A percentile compares a stretch with the other conserved stretches of the same genome.
Evolutionary conservation across 148 eudicot species (phyloP).

Genomic region (Rhododendron molle): DNA sequence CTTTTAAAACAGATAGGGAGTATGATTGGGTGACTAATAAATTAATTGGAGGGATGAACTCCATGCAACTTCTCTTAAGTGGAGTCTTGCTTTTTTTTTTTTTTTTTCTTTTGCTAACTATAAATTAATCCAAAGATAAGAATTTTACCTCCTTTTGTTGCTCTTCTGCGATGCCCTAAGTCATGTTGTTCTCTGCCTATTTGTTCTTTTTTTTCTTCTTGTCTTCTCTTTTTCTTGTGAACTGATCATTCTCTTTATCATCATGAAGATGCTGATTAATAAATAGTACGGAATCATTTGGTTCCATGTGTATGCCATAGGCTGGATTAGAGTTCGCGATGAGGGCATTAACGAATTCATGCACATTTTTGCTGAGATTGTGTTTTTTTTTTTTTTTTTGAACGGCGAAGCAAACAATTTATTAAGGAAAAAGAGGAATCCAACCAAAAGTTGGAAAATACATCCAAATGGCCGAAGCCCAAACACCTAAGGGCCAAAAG

Average conservation of each 20-base stretch:
- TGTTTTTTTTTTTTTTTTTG: no score
- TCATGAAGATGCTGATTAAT: not conserved
- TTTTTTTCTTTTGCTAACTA: constrained; percentile 46
- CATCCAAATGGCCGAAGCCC: no score
- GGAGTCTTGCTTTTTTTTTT: constrained; percentile 55
- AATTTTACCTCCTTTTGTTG: constrained; percentile 22
- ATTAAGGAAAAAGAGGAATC: no score
- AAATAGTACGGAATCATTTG: not conserved
- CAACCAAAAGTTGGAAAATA: no score
- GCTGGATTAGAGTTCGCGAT: not conserved
- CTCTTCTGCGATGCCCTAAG: not conserved
- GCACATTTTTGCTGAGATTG: not conserved
- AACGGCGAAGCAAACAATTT: no score
- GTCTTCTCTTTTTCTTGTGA: not conserved
- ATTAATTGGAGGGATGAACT: constrained; percentile 52
- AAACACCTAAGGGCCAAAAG: no score
- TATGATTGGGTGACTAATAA: constrained; percentile 36
- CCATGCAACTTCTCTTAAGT: constrained; percentile 54
- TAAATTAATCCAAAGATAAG: constrained; percentile 42
- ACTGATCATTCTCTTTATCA: not conserved
- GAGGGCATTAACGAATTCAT: not conserved
- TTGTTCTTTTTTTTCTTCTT: not conserved
- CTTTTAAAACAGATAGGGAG: constrained; percentile 11
- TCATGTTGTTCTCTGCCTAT: constrained; percentile 9
- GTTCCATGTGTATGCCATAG: not conserved